Percentiles rank a stretch among this genome's conserved stretches.
Evolutionary conservation across 1,284 basidiomycete species (phyloP).

Genomic region (Ceratobasidium sp.): DNA sequence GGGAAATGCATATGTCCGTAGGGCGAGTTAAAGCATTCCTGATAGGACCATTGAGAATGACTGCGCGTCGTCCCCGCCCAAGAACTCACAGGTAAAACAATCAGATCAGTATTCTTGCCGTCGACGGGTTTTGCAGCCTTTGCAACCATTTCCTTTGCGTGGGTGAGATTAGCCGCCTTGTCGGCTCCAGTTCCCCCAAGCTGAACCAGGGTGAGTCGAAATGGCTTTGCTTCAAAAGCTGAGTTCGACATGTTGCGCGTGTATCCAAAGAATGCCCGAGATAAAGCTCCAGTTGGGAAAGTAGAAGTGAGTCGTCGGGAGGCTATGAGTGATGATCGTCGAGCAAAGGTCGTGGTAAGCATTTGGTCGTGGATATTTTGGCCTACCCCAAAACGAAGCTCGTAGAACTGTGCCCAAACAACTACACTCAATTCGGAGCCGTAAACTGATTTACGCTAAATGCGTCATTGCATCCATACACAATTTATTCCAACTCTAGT

Average conservation of each 20-base stretch:
- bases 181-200: constrained; percentile 71
- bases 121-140: constrained; percentile 63
- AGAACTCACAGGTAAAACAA: constrained; percentile 81
- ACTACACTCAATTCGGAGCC: neutral
- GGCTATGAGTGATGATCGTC: constrained; percentile 7
- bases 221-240: constrained; percentile 58
- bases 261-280: neutral
- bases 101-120: constrained; percentile 72
- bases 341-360: constrained; percentile 26
- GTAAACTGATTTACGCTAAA: no score
- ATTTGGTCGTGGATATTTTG: constrained; percentile 14
- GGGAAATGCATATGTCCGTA: constrained; percentile 90
- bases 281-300: neutral
- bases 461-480: neutral
- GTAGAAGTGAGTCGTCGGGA: neutral
- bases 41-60: constrained; percentile 35
- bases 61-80: neutral
- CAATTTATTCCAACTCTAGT: constrained; percentile 20
- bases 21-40: constrained; percentile 99
- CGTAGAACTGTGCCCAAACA: neutral
- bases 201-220: constrained; percentile 86
- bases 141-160: constrained; percentile 79
- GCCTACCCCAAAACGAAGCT: constrained; percentile 17
- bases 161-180: constrained; percentile 77
- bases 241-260: constrained; percentile 34